Evolutionary conservation across 1,284 basidiomycete species (phyloP), one percentile per base, ranked within the genome.

Genomic region (Ceratobasidium sp.): DNA sequence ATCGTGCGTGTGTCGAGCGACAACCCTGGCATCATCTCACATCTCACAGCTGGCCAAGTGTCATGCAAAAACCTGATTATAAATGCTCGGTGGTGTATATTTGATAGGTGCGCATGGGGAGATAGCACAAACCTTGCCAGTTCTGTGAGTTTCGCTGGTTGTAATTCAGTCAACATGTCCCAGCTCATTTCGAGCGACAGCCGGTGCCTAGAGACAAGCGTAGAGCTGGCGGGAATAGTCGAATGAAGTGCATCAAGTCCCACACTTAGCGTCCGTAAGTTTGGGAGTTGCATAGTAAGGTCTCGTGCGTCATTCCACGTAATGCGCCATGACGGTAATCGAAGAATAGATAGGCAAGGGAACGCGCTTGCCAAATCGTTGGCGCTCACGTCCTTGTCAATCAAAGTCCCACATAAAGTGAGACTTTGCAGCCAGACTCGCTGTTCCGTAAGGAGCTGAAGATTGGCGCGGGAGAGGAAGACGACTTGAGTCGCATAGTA

Each of bases 401-500:
- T 54, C 17, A 52, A 27, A 8, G 62, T 65, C 15, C 62, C 62
- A 38, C 49, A 65, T 27, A 65, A 29, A 15, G 62, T 65, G 22
- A 65, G 34, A 35, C 62, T 65, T 3, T 47, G 32, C 6, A 65
- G 35, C 12, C 25, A 42, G 7, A 53, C 27, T 15, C 22, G 35
- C 35, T 65, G 49, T 27, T 40, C 49, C 32, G 40, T 29, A n/a
- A 65, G 50, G 17, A 65, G 49, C 15, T 17, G 12, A 6, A 65
- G 32, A 20, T 65, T 49, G 20, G 31, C 49, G 3, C 43, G 32
- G 25, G 47, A 65, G 25, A 65, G 62, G 31, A 42, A 65, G 47
- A 65, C 62, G 17, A 65, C 62, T 40, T 65, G 62, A 31, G 49
- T 52, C 7, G 43, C 62, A 20, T 53, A 65, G 29, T 65, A 65